These are phyloP conservation scores for Exophiala sp. DNA, from an alignment of 2,329 filamentous ascomycete genomes.

Conservation along the genomic window DNA sequence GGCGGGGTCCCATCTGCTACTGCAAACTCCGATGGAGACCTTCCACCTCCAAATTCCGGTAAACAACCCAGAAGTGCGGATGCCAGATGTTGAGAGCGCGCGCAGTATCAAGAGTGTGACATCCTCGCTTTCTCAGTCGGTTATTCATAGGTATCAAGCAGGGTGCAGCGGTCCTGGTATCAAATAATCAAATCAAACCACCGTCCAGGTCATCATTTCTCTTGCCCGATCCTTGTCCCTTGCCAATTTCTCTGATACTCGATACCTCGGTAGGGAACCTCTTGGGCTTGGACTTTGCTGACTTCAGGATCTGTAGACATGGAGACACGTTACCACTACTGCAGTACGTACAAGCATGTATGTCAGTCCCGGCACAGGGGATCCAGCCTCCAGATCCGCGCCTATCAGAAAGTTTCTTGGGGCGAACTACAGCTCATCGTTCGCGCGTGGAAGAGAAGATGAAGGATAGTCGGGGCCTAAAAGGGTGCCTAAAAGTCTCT, in stretches of 20 bases:
- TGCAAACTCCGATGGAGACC: too few species aligned
- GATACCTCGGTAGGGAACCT: background rate
- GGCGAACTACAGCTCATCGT: background rate
- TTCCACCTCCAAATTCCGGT: too few species aligned
- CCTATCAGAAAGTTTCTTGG: background rate
- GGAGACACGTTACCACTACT: too few species aligned
- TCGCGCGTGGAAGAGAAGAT: background rate
- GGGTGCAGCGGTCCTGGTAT: background rate
- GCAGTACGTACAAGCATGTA: background rate
- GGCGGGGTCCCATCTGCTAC: background rate
- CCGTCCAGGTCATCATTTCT: background rate
- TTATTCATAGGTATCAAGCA: too few species aligned
- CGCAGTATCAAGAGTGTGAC: too few species aligned
- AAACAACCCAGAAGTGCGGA: too few species aligned
- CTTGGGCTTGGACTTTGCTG: background rate
- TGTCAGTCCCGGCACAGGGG: background rate
- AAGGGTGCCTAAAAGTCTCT: background rate
- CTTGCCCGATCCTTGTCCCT: background rate
- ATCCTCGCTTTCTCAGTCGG: too few species aligned
- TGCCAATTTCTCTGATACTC: background rate
- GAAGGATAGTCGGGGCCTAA: background rate
- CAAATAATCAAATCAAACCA: background rate
- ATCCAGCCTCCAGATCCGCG: background rate
- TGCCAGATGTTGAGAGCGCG: too few species aligned
- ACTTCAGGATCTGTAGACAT: background rate